A percentile compares a stretch with the other conserved stretches of the same genome.
phyloP scores from a whole-genome alignment of 352 stramenopile species.

The Globisporangium alternatum region DNA sequence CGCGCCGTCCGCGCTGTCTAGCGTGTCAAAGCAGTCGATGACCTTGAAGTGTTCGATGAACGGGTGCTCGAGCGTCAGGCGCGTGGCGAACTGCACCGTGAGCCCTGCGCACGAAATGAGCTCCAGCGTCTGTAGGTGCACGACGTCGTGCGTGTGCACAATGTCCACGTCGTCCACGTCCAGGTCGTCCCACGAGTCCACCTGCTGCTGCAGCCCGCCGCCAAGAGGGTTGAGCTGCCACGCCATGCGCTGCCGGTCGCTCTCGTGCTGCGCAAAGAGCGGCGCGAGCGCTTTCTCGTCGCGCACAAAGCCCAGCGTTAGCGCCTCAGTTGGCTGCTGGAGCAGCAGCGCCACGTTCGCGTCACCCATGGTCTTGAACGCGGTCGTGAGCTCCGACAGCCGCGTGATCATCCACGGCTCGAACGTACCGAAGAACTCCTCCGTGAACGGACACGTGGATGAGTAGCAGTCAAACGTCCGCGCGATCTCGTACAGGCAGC shows the following conservation, averaged over 20 bases:
- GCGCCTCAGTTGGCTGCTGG: conserved; percentile 47
- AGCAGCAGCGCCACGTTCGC: conserved; percentile 61
- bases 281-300: conserved; percentile 44
- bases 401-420: conserved; percentile 79
- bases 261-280: conserved; percentile 34
- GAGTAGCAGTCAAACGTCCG: conserved; percentile 73
- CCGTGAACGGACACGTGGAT: conserved; percentile 53
- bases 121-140: conserved; percentile 51
- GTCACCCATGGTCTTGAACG: conserved; percentile 72
- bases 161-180: conserved; percentile 69
- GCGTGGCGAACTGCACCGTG: conserved; percentile 43
- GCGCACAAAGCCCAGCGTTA: conserved; percentile 72
- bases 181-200: conserved; percentile 73
- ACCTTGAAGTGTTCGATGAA: conserved; percentile 59
- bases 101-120: conserved; percentile 69
- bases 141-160: conserved; percentile 51
- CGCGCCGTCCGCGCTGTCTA: conserved; percentile 34
- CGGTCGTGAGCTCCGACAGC: conserved; percentile 54
- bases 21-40: conserved; percentile 67
- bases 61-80: conserved; percentile 41
- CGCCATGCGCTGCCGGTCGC: conserved; percentile 36
- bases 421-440: conserved; percentile 58
- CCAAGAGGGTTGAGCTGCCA: conserved; percentile 36
- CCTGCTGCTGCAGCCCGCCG: conserved; percentile 28
- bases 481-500: conserved; percentile 72